Percentiles rank a stretch among this genome's conserved stretches.
phyloP scores from a whole-genome alignment of 768 basidiomycete species.

The Psilocybe cyanescens region DNA sequence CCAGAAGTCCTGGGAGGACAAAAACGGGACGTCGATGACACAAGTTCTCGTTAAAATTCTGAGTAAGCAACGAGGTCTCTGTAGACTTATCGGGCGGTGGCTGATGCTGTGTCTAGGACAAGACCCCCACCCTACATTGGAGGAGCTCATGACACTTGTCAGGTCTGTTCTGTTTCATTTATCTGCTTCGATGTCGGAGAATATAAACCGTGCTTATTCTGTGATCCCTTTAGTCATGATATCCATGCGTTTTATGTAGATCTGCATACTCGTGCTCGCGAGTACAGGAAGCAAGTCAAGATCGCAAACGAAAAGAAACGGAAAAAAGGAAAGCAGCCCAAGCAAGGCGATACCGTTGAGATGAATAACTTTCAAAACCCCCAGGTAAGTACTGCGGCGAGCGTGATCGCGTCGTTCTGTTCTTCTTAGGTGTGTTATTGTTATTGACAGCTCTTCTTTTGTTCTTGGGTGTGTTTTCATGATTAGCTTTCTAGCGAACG shows the following conservation, averaged over 20 bases:
- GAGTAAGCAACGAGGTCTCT: constrained; percentile 4
- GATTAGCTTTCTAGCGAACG: constrained; percentile 20
- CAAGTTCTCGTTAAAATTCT: constrained; percentile 25
- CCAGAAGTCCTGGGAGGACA: constrained; percentile 41
- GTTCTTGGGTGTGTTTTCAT: constrained; percentile 7
- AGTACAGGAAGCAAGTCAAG: constrained; percentile 27
- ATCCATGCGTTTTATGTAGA: constrained; percentile 33
- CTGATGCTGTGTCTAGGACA: constrained; percentile 20
- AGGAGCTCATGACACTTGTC: constrained; percentile 31
- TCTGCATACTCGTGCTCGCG: constrained; percentile 28
- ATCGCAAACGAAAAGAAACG: constrained; percentile 20
- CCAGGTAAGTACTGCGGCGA: constrained; percentile 18
- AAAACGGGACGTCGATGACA: constrained; percentile 41
- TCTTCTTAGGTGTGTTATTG: background rate
- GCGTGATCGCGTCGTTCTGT: background rate
- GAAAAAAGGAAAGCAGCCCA: constrained; percentile 18
- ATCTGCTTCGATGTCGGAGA: background rate
- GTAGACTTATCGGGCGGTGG: background rate
- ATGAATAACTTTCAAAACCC: constrained; percentile 45
- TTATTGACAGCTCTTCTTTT: background rate
- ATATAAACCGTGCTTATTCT: background rate
- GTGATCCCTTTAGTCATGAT: constrained; percentile 27
- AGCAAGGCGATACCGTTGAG: constrained; percentile 22
- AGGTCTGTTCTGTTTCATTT: constrained; percentile 23
- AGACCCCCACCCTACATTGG: constrained; percentile 32